phyloP scores from a whole-genome alignment of 345 rosid genomes.

The Eucalyptus curtisii region DNA sequence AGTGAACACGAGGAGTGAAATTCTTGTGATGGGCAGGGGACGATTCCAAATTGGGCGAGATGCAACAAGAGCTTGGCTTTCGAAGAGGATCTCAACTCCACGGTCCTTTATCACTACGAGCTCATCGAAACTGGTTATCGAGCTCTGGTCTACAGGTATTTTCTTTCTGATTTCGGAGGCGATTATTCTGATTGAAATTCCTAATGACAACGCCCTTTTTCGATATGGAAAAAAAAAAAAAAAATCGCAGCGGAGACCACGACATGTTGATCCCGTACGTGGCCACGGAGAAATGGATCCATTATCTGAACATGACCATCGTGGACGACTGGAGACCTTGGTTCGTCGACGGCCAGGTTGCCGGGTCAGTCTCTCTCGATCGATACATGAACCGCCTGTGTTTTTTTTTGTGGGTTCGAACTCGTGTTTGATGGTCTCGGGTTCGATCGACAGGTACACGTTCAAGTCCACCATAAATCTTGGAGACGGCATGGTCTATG shows the following conservation, averaged over 20 bases:
- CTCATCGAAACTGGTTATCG: constrained; percentile 7
- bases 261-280: constrained; percentile 13
- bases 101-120: neutral
- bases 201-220: neutral
- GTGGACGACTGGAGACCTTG: constrained; percentile 16
- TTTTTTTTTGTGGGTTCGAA: neutral
- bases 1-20: neutral
- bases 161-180: neutral
- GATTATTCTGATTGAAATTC: neutral
- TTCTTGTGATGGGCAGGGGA: neutral
- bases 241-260: constrained; percentile 14
- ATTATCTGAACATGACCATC: constrained; percentile 4
- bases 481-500: neutral
- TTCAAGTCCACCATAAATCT: neutral
- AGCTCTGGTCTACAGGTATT: constrained; percentile 11
- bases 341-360: constrained; percentile 25
- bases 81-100: neutral
- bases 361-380: constrained; percentile 8
- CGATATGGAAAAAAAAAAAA: no score
- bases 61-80: constrained; percentile 12
- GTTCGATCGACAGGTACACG: neutral
- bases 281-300: constrained; percentile 15
- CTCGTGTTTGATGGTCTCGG: neutral
- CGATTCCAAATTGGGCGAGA: constrained; percentile 3
- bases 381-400: neutral